A percentile compares a stretch with the other conserved stretches of the same genome.
Conservation (phyloP, 2,329 filamentous ascomycete genomes). For the Fonsecaea pugnacius region DNA sequence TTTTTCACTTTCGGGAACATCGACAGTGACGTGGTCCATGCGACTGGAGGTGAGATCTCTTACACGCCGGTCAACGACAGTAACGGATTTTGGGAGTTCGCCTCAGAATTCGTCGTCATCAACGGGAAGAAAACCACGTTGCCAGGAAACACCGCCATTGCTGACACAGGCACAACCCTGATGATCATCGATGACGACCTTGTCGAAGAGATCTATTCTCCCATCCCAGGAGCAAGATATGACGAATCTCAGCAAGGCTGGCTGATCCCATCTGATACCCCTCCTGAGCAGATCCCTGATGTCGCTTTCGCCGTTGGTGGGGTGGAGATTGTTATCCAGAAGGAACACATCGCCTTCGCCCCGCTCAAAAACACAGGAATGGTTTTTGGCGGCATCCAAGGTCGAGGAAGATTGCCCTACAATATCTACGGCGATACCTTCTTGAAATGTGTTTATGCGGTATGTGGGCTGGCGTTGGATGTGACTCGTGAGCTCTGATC, state of each 20-base stretch:
- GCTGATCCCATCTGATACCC: constrained; percentile 62
- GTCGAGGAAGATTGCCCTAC: constrained; percentile 60
- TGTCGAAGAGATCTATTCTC: constrained; percentile 65
- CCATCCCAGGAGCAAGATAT: constrained; percentile 65
- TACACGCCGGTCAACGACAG: constrained; percentile 68
- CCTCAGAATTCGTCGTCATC: constrained; percentile 61
- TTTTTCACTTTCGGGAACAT: constrained; percentile 78
- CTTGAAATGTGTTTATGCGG: constrained; percentile 68
- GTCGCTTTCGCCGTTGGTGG: constrained; percentile 68
- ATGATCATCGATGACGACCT: constrained; percentile 66
- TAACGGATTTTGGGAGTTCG: constrained; percentile 71
- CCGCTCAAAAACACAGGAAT: constrained; percentile 51
- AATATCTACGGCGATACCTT: constrained; percentile 69
- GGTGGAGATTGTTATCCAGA: constrained; percentile 64
- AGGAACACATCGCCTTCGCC: constrained; percentile 66
- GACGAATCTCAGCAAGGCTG: constrained; percentile 64
- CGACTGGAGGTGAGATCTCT: constrained; percentile 58
- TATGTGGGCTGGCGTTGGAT: constrained; percentile 44
- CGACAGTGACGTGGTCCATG: constrained; percentile 64
- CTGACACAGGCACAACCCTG: constrained; percentile 73
- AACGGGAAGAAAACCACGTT: constrained; percentile 59
- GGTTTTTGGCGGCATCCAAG: constrained; percentile 69
- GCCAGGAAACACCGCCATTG: constrained; percentile 67
- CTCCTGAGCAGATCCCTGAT: constrained; percentile 60
- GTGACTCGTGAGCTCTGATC: constrained; percentile 16